Evolutionary conservation across 768 basidiomycete genomes (phyloP), one percentile per base, ranked within the genome.

Genomic region (Mycena floridula): DNA sequence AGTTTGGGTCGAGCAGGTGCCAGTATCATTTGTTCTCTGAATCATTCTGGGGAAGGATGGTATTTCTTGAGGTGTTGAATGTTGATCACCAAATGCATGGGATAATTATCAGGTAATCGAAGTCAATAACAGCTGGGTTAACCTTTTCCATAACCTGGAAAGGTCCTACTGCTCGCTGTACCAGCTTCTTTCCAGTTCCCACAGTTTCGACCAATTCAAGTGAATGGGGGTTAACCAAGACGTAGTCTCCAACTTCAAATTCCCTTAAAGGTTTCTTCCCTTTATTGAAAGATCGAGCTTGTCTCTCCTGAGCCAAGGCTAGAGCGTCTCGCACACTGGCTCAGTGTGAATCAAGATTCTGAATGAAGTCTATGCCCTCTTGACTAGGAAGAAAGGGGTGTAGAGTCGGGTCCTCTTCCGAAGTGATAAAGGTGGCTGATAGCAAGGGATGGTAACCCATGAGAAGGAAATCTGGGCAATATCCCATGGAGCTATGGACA

Each of bases 381-480:
- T 47, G 43, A 24, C 50, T 48, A 0, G 44, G 37, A 11, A 46
- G 7, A 37, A 51, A 53, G 1, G 45, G 54, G 3, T 40, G 50
- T n/a, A 1, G 4, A 18, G 1, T 44, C 45, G 1, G 28, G 42
- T 21, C 44, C 47, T 13, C 41, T 2, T 4, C 5, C 9, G 50
- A 45, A 5, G 51, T 7, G 9, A 46, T n/a, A 3, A 40, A 35
- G 18, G 48, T 49, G 13, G 39, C 38, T 20, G 21, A 36, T 22
- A 45, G 38, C n/a, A 43, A 20, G 0, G 63, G 61, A 12, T 54
- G 21, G 24, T 56, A 67, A 0, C 66, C 64, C 25, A 60, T 21
- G 15, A 66, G 50, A 0, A 65, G 44, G 37, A 55, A 59, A 26
- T 59, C 50, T 0, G 63, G 67, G 0, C 59, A 36, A 15, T 52